Evolutionary conservation across 2,329 filamentous ascomycete species (phyloP).

Genomic region (Colletotrichum lindemuthianum): DNA sequence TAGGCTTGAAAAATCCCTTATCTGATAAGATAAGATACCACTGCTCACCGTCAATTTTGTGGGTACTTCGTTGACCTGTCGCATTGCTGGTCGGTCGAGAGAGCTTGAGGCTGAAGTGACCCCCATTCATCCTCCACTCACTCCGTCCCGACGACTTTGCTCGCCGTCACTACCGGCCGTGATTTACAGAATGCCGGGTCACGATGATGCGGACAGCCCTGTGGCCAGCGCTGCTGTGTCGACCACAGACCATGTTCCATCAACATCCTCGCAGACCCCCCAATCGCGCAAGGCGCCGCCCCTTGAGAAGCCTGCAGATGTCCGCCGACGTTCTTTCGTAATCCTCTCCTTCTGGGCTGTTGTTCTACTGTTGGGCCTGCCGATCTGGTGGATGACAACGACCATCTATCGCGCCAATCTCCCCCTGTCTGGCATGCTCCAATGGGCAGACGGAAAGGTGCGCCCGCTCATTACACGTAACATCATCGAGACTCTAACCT

Average conservation of each 20-base stretch:
- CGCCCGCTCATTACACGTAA: conserved; percentile 38
- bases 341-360: conserved; percentile 92
- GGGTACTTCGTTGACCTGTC: no score
- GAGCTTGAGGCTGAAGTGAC: no score
- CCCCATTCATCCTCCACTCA: no score
- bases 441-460: conserved; percentile 92
- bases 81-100: no score
- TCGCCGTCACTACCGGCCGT: no score
- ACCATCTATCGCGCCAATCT: conserved; percentile 88
- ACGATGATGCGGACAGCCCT: conserved; percentile 9
- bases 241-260: conserved; percentile 1
- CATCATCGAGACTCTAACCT: conserved; percentile 5
- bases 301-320: conserved; percentile 77
- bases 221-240: conserved; percentile 1
- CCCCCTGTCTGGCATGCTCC: conserved; percentile 85
- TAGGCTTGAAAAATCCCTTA: no score
- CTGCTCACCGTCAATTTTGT: no score
- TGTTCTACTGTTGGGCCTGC: conserved; percentile 83
- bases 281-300: conserved; percentile 66
- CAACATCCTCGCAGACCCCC: not conserved
- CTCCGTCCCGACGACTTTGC: no score
- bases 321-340: conserved; percentile 76
- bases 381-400: conserved; percentile 96
- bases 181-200: no score
- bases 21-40: no score